Evolutionary conservation across 768 basidiomycete genomes (phyloP).

Genomic region (Mycena haematopus): DNA sequence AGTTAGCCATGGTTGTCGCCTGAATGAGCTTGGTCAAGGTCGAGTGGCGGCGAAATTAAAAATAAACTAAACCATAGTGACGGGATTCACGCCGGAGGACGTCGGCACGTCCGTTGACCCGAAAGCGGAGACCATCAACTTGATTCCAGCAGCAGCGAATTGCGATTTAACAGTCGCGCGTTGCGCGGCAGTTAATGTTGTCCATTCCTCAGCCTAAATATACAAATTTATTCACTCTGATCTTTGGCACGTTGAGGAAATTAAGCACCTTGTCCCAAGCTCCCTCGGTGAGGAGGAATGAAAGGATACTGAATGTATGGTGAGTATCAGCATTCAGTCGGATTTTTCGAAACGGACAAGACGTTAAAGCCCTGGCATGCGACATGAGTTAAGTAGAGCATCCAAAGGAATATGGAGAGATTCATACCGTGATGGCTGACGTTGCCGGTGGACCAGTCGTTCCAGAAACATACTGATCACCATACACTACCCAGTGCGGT

Average conservation of each 20-base stretch:
- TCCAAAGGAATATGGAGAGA: neutral
- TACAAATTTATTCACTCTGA: neutral
- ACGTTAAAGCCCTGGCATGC: constrained; percentile 59
- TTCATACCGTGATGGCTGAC: constrained; percentile 49
- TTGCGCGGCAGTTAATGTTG: constrained; percentile 48
- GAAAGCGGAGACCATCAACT: constrained; percentile 70
- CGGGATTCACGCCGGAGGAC: constrained; percentile 60
- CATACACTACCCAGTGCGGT: constrained; percentile 58
- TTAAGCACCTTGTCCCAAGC: constrained; percentile 58
- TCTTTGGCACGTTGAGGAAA: neutral
- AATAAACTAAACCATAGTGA: constrained; percentile 53
- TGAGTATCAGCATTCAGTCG: constrained; percentile 8
- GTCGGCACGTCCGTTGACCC: constrained; percentile 68
- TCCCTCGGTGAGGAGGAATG: constrained; percentile 62
- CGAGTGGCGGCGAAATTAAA: neutral
- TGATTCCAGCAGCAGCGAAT: constrained; percentile 64
- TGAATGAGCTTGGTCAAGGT: constrained; percentile 36
- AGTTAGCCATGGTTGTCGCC: constrained; percentile 70
- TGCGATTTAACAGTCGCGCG: constrained; percentile 56
- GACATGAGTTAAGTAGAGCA: neutral
- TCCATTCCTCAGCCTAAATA: constrained; percentile 57
- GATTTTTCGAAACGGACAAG: constrained; percentile 44
- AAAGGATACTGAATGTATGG: constrained; percentile 44
- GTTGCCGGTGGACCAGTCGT: constrained; percentile 54
- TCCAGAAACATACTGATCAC: constrained; percentile 50